A percentile compares a stretch with the other conserved stretches of the same genome.
These are phyloP conservation scores for Colletotrichum chrysophilum DNA, from an alignment of 2,329 filamentous ascomycete species.

Conservation along the genomic window DNA sequence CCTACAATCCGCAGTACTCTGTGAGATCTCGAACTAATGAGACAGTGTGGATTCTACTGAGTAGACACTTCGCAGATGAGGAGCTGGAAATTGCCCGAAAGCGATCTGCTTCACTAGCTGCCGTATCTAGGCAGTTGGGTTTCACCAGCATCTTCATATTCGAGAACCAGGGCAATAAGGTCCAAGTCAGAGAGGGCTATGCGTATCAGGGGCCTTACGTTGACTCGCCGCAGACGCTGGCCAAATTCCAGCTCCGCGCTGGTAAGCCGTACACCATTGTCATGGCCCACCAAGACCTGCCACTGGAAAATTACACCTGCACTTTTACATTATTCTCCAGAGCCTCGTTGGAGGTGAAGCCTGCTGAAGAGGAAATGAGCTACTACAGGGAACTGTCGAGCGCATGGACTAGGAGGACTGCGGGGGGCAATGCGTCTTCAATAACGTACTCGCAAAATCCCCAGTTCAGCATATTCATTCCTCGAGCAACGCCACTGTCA, in stretches of 20 bases:
- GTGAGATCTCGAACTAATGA: constrained; percentile 63
- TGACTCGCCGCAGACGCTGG: constrained; percentile 89
- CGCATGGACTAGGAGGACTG: constrained; percentile 78
- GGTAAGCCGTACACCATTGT: constrained; percentile 64
- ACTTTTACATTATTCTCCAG: constrained; percentile 84
- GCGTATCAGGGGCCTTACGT: constrained; percentile 84
- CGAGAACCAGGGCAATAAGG: constrained; percentile 69
- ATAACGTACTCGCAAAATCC: constrained; percentile 84
- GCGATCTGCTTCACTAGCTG: constrained; percentile 43
- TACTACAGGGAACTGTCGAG: constrained; percentile 64
- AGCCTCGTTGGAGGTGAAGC: constrained; percentile 61
- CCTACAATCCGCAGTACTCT: constrained; percentile 75
- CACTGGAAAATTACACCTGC: constrained; percentile 78
- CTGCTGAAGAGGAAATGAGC: constrained; percentile 65
- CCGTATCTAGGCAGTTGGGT: constrained; percentile 64
- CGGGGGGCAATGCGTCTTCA: constrained; percentile 83
- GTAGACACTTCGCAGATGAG: constrained; percentile 80
- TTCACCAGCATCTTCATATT: constrained; percentile 91
- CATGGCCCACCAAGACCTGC: constrained; percentile 79
- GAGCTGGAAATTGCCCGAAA: constrained; percentile 62
- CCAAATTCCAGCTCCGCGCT: constrained; percentile 61
- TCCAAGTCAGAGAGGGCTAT: constrained; percentile 76
- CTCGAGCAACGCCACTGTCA: constrained; percentile 65
- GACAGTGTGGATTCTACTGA: constrained; percentile 83
- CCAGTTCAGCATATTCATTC: constrained; percentile 74